These are phyloP conservation scores for Isoetes taiwanensis DNA, from an alignment of 75 land plant species.

Conservation along the genomic window DNA sequence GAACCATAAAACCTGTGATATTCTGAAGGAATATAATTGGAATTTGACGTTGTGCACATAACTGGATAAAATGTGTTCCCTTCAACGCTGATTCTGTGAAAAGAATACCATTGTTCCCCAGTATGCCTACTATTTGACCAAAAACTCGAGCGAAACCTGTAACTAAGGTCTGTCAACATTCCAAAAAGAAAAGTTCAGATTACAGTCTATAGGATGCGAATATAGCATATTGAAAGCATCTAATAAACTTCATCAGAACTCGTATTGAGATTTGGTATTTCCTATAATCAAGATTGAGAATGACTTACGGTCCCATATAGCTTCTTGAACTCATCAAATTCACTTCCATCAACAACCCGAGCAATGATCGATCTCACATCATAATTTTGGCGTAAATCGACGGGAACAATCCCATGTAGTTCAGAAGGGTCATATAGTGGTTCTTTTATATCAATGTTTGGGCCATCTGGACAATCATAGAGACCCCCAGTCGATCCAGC, in stretches of 20 bases:
- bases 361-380: constrained; percentile 86
- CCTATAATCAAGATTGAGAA: too few relatives aligned
- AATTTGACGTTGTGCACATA: constrained; percentile 90
- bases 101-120: constrained; percentile 96
- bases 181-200: not conserved
- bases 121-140: constrained; percentile 90
- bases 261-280: too few relatives aligned
- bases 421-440: constrained; percentile 77
- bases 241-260: not conserved
- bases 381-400: constrained; percentile 59
- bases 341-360: constrained; percentile 96
- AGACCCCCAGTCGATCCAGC: constrained; percentile 35
- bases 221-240: not conserved
- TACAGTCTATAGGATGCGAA: not conserved
- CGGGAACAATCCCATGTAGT: constrained; percentile 73
- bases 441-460: constrained; percentile 31
- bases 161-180: constrained; percentile 64
- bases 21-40: constrained; percentile 95
- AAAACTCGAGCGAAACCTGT: constrained; percentile 88
- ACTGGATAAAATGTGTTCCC: constrained; percentile 92
- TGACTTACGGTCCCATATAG: constrained; percentile 87
- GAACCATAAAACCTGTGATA: constrained; percentile 98
- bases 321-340: constrained; percentile 98
- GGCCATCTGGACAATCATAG: not conserved
- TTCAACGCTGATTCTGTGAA: constrained; percentile 96